Evolutionary conservation across 371 early-diverging fungal genomes (phyloP).

Genomic region (Mortierella polycephala): DNA sequence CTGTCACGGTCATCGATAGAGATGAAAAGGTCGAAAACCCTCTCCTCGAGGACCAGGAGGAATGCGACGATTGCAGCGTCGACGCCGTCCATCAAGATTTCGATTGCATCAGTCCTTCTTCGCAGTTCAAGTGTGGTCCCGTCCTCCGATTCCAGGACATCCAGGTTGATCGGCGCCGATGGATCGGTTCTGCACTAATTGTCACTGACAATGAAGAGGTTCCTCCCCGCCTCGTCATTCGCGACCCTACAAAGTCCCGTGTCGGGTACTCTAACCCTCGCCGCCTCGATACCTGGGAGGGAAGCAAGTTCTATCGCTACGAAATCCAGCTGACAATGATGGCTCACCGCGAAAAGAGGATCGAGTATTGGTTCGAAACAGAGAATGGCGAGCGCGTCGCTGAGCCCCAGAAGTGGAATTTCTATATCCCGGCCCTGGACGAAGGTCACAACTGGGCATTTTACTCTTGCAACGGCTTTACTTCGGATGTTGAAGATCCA

Average conservation of each 20-base stretch:
- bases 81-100: slow-evolving; percentile 42
- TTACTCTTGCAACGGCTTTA: slow-evolving; percentile 53
- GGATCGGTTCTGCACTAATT: slow-evolving; percentile 45
- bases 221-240: slow-evolving; percentile 43
- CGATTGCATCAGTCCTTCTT: slow-evolving; percentile 21
- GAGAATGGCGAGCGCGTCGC: slow-evolving; percentile 22
- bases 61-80: slow-evolving; percentile 29
- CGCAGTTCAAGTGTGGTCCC: slow-evolving; percentile 49
- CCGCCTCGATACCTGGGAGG: slow-evolving; percentile 42
- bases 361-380: slow-evolving; percentile 54
- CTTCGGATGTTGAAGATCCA: slow-evolving; percentile 46
- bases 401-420: slow-evolving; percentile 50
- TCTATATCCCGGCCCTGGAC: slow-evolving; percentile 46
- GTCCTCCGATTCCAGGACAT: slow-evolving; percentile 47
- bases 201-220: slow-evolving; percentile 36
- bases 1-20: slow-evolving; percentile 14
- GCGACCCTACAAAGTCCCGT: slow-evolving; percentile 42
- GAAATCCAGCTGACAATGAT: slow-evolving; percentile 39
- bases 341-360: slow-evolving; percentile 40
- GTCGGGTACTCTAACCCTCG: slow-evolving; percentile 29
- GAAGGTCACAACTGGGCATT: slow-evolving; percentile 51
- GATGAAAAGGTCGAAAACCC: slow-evolving; percentile 19
- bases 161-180: slow-evolving; percentile 26
- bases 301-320: slow-evolving; percentile 46
- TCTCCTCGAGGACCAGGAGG: slow-evolving; percentile 39